Conservation (phyloP, 2,329 filamentous ascomycete species). For the Penicillium decumbens region DNA sequence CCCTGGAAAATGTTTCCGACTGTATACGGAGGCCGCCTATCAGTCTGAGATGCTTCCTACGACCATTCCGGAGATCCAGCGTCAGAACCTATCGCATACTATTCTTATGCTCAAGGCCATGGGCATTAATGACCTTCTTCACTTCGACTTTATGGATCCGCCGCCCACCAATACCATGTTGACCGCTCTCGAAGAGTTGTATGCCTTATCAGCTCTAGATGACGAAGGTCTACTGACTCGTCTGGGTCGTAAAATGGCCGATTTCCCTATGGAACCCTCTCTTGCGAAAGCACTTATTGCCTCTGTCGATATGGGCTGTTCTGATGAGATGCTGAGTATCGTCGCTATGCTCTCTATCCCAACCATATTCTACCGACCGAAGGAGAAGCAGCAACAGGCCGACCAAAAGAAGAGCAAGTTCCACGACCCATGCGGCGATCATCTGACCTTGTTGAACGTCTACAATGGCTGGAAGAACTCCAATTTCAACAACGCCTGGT, state of each 20-base stretch:
- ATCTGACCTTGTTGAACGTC: conserved; percentile 90
- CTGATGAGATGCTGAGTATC: conserved; percentile 89
- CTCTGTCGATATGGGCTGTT: conserved; percentile 80
- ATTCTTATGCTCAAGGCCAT: conserved; percentile 98
- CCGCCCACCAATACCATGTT: conserved; percentile 97
- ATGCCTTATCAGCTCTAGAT: conserved; percentile 83
- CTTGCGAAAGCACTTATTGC: conserved; percentile 86
- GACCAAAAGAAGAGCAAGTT: conserved; percentile 98
- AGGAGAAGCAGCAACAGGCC: conserved; percentile 93
- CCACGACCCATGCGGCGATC: conserved; percentile 89
- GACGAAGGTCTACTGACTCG: conserved; percentile 92
- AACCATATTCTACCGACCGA: conserved; percentile 88
- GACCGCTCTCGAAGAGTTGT: conserved; percentile 89
- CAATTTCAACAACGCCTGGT: conserved; percentile 82
- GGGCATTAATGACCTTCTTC: conserved; percentile 95
- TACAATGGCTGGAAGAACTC: conserved; percentile 95
- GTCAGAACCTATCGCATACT: conserved; percentile 85
- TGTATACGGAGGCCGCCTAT: conserved; percentile 93
- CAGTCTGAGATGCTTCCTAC: conserved; percentile 97
- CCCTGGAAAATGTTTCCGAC: conserved; percentile 88
- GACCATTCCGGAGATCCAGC: conserved; percentile 92
- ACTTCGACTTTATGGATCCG: conserved; percentile 99
- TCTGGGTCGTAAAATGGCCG: conserved; percentile 92
- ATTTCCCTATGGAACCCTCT: conserved; percentile 95
- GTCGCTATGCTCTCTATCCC: conserved; percentile 89